Conservation (phyloP, 768 basidiomycete species). For the Termitomyces eurrhizus region DNA sequence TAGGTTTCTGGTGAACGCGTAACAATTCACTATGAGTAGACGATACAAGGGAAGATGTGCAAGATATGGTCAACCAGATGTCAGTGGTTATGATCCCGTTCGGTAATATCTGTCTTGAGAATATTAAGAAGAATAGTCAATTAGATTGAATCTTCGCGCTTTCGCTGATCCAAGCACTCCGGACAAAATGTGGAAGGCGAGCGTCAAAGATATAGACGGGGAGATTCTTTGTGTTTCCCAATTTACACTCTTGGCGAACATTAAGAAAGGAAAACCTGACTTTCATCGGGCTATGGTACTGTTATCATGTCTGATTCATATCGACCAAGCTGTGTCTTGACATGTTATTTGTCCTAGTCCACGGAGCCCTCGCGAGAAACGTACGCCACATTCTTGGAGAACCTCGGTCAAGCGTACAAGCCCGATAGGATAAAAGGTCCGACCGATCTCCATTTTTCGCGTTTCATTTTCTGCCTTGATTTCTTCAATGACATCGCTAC, state of each 20-base stretch:
- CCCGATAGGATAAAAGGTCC: slow-evolving; percentile 78
- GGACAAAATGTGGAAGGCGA: slow-evolving; percentile 80
- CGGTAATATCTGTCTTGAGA: neutral
- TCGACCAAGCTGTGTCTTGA: neutral
- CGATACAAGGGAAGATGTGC: slow-evolving; percentile 74
- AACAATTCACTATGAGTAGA: slow-evolving; percentile 42
- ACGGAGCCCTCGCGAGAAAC: slow-evolving; percentile 61
- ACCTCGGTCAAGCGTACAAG: slow-evolving; percentile 62
- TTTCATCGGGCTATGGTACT: slow-evolving; percentile 90
- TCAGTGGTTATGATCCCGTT: slow-evolving; percentile 25
- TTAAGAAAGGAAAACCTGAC: slow-evolving; percentile 87
- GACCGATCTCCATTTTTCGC: slow-evolving; percentile 13
- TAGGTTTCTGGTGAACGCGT: neutral
- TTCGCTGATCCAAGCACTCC: slow-evolving; percentile 58
- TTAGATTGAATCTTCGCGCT: slow-evolving; percentile 66
- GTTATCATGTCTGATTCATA: slow-evolving; percentile 15
- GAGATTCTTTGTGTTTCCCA: slow-evolving; percentile 95
- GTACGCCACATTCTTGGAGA: slow-evolving; percentile 71
- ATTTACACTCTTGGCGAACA: slow-evolving; percentile 86
- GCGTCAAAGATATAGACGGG: slow-evolving; percentile 83
- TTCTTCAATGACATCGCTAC: neutral
- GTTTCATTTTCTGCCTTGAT: neutral
- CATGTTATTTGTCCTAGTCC: slow-evolving; percentile 37
- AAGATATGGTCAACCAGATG: slow-evolving; percentile 81
- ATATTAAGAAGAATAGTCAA: slow-evolving; percentile 8